Evolutionary conservation across 306 rosid genomes (phyloP).

Genomic region (Acacia acuminata): DNA sequence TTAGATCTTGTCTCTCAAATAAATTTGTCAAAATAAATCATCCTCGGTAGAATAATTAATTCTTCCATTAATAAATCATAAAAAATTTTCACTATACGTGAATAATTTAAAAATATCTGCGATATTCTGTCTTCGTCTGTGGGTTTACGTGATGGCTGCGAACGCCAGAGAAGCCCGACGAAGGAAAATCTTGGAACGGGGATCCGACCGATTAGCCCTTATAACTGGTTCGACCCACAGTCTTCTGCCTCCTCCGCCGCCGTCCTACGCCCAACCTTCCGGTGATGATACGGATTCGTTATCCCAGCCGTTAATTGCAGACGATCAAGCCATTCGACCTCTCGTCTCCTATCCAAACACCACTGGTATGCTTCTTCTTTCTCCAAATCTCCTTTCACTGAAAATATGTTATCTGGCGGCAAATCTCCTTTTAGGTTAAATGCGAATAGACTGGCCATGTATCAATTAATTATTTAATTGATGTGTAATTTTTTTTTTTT

Average conservation of each 20-base stretch:
- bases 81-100: background rate
- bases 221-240: slow-evolving; percentile 63
- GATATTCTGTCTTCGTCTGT: background rate
- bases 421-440: background rate
- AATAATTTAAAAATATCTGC: background rate
- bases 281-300: slow-evolving; percentile 11
- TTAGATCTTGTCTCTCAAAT: too few species aligned
- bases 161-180: slow-evolving; percentile 62
- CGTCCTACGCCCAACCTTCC: background rate
- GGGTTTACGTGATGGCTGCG: slow-evolving; percentile 61
- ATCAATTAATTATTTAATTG: too few species aligned
- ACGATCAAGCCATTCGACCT: slow-evolving; percentile 21
- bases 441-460: too few species aligned
- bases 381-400: background rate
- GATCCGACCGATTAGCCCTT: slow-evolving; percentile 78
- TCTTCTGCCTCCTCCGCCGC: background rate
- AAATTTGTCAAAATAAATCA: too few species aligned
- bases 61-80: too few species aligned
- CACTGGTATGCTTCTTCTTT: slow-evolving; percentile 37
- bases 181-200: slow-evolving; percentile 65
- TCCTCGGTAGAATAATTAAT: too few species aligned
- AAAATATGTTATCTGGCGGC: background rate
- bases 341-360: slow-evolving; percentile 22
- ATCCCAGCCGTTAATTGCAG: slow-evolving; percentile 35
- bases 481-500: too few species aligned